Percentiles rank a stretch among this genome's conserved stretches.
Conservation (phyloP, 2,329 filamentous ascomycete species). For the Beauveria bassiana region DNA sequence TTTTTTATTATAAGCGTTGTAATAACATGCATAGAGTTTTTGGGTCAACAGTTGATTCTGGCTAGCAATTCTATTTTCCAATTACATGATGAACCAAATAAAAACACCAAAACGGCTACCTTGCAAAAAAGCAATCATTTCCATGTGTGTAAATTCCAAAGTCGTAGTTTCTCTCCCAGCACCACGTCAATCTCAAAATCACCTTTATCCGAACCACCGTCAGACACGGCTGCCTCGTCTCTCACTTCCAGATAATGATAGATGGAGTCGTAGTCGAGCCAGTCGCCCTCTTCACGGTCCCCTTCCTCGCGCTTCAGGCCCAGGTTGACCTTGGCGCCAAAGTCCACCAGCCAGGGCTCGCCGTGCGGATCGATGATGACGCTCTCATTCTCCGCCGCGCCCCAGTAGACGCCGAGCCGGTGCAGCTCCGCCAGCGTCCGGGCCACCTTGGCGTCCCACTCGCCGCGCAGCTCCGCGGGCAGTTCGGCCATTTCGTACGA, state of each 20-base stretch:
- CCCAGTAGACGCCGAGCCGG: background rate
- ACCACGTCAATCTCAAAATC: background rate
- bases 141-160: too few relatives aligned
- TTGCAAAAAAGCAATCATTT: background rate
- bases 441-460: background rate
- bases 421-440: background rate
- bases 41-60: too few relatives aligned
- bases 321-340: conserved; percentile 1
- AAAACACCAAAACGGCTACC: background rate
- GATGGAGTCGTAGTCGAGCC: background rate
- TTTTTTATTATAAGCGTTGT: background rate
- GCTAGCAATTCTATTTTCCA: too few relatives aligned
- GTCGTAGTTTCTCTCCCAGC: background rate
- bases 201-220: background rate
- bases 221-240: too few relatives aligned
- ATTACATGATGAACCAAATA: too few relatives aligned
- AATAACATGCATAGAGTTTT: too few relatives aligned
- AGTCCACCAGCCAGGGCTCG: conserved; percentile 5
- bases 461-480: background rate
- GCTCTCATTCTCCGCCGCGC: background rate
- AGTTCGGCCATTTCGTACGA: background rate
- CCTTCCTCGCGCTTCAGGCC: background rate
- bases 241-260: background rate
- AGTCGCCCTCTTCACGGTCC: conserved; percentile 1
- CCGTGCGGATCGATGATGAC: conserved; percentile 2